Evolutionary conservation across 352 stramenopile genomes (phyloP).

Genomic region (Phytophthora parvispora): DNA sequence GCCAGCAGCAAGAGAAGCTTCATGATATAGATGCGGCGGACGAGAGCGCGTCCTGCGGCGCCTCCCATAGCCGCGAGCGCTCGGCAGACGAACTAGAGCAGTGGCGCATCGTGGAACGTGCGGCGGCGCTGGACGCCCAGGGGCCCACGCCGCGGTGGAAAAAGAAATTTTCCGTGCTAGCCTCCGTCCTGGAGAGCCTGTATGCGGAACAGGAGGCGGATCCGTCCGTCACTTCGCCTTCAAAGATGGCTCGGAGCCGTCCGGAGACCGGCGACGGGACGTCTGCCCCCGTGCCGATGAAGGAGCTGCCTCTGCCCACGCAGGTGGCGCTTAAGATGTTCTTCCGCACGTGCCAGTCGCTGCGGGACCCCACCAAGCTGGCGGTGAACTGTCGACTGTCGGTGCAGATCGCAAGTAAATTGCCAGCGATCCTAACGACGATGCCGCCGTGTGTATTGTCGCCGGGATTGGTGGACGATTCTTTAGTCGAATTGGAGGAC

Average conservation of each 20-base stretch:
- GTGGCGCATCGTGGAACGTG: constrained; percentile 24
- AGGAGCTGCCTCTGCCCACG: constrained; percentile 59
- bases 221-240: constrained; percentile 19
- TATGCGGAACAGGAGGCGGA: constrained; percentile 23
- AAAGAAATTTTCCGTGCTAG: constrained; percentile 56
- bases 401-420: constrained; percentile 54
- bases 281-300: constrained; percentile 32
- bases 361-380: constrained; percentile 43
- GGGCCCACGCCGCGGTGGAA: constrained; percentile 34
- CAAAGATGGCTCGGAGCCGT: constrained; percentile 17
- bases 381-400: constrained; percentile 43
- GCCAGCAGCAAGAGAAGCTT: constrained; percentile 35
- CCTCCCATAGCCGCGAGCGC: constrained; percentile 1
- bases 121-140: constrained; percentile 34
- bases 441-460: constrained; percentile 70
- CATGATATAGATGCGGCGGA: background rate
- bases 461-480: constrained; percentile 44
- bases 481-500: constrained; percentile 4
- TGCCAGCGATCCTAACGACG: constrained; percentile 66
- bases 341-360: constrained; percentile 67
- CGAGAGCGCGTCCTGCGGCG: background rate
- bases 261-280: background rate
- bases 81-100: constrained; percentile 15
- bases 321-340: constrained; percentile 81
- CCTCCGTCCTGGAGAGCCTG: constrained; percentile 34